Percentiles rank a stretch among this genome's conserved stretches.
phyloP scores from a whole-genome alignment of 176 grass and related monocot species.

The Aegilops bicornis region DNA sequence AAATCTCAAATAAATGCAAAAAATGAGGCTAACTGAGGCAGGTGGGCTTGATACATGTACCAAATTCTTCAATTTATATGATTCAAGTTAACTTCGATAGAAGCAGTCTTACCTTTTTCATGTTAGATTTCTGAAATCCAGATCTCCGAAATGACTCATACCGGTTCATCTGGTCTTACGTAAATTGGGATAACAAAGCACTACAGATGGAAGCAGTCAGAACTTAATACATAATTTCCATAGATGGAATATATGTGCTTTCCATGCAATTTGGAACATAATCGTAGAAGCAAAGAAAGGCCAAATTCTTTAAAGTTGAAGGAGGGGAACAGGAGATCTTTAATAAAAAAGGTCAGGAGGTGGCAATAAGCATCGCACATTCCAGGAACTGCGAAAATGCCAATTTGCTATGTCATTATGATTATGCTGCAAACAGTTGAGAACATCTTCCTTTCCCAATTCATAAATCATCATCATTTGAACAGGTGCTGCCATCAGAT shows the following conservation, averaged over 20 bases:
- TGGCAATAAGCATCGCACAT: background rate
- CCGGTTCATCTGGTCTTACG: constrained; percentile 77
- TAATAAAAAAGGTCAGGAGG: too few relatives aligned
- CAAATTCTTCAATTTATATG: background rate
- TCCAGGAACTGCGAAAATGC: background rate
- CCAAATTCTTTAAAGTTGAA: background rate
- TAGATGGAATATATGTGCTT: background rate
- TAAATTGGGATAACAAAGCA: constrained; percentile 73
- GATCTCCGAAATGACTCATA: constrained; percentile 90
- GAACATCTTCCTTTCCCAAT: background rate
- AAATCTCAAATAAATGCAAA: background rate
- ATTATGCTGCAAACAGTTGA: background rate
- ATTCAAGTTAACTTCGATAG: background rate
- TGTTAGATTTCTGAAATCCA: constrained; percentile 81
- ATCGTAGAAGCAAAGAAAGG: background rate
- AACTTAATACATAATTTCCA: background rate
- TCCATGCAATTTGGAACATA: background rate
- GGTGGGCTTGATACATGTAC: background rate
- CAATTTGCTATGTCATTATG: background rate
- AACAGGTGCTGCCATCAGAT: background rate
- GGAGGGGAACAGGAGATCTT: too few relatives aligned
- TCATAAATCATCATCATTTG: background rate
- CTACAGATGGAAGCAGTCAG: constrained; percentile 40
- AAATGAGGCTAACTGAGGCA: background rate
- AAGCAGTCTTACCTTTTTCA: constrained; percentile 65